Evolutionary conservation across 2,329 filamentous ascomycete genomes (phyloP).

Genomic region (Sclerotinia trifoliorum): DNA sequence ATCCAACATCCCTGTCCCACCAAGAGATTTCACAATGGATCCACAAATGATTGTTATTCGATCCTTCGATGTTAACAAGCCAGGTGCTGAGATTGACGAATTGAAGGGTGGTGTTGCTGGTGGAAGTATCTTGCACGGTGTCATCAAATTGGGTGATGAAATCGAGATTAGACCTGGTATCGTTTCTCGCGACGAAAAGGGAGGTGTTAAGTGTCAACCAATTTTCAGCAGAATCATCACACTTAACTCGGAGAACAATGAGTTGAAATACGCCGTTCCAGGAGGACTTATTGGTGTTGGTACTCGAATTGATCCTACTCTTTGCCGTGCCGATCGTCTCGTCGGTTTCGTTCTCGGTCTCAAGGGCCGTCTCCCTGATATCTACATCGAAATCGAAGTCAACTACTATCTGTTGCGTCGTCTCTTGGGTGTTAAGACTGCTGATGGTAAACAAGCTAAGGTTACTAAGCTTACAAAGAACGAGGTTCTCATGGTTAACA

Average conservation of each 20-base stretch:
- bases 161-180: conserved; percentile 99
- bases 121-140: conserved; percentile 93
- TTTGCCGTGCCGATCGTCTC: conserved; percentile 97
- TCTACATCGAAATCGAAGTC: conserved; percentile 97
- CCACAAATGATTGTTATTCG: conserved; percentile 99
- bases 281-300: conserved; percentile 98
- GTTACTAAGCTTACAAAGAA: conserved; percentile 98
- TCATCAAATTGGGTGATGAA: conserved; percentile 94
- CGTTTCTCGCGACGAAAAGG: conserved; percentile 90
- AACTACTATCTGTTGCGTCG: conserved; percentile 98
- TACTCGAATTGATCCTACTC: conserved; percentile 93
- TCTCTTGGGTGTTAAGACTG: conserved; percentile 93
- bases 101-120: conserved; percentile 98
- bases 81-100: conserved; percentile 96
- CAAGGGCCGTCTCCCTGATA: conserved; percentile 88
- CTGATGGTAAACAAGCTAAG: conserved; percentile 98
- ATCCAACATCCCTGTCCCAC: conserved; percentile 88
- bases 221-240: conserved; percentile 95
- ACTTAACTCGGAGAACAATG: conserved; percentile 96
- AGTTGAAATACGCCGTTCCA: conserved; percentile 96
- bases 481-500: conserved; percentile 99
- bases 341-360: conserved; percentile 97
- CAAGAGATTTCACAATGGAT: conserved; percentile 84
- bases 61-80: conserved; percentile 99
- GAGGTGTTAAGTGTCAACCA: conserved; percentile 91